Evolutionary conservation across 106 monocot genomes (phyloP).

Genomic region (Platanthera zijinensis): DNA sequence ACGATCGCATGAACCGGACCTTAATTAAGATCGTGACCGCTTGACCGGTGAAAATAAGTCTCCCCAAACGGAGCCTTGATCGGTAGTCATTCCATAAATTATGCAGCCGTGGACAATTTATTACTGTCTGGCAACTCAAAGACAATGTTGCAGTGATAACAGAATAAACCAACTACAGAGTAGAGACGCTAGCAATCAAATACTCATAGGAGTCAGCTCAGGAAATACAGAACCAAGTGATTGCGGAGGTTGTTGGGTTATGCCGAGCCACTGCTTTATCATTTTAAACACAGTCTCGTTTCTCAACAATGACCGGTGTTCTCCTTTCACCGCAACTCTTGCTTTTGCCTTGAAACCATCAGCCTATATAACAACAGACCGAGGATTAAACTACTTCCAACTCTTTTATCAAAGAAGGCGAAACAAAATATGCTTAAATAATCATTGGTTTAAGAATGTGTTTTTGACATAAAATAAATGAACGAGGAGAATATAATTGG

Average conservation of each 20-base stretch:
- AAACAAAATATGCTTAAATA: not conserved
- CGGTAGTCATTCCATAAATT: too few species aligned
- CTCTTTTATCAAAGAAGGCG: not conserved
- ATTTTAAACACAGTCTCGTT: not conserved
- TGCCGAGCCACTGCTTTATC: not conserved
- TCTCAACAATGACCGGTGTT: constrained; percentile 5
- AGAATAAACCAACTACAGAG: too few species aligned
- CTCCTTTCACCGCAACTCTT: not conserved
- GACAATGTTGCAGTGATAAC: too few species aligned
- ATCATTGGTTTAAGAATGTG: not conserved
- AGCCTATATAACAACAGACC: not conserved
- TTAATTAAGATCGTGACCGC: too few species aligned
- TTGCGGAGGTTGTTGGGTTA: not conserved
- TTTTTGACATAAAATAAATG: not conserved
- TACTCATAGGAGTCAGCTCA: not conserved
- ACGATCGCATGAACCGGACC: too few species aligned
- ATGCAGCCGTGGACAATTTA: too few species aligned
- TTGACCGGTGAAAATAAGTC: too few species aligned
- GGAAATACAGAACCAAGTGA: not conserved
- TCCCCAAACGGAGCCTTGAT: too few species aligned
- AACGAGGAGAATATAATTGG: not conserved
- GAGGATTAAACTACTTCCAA: not conserved
- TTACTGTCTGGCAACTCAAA: too few species aligned
- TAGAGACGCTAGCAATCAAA: too few species aligned
- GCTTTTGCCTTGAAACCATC: constrained; percentile 3